These are phyloP conservation scores for Stagonosporopsis cucurbitacearum DNA, from an alignment of 2,329 filamentous ascomycete species.

Conservation along the genomic window DNA sequence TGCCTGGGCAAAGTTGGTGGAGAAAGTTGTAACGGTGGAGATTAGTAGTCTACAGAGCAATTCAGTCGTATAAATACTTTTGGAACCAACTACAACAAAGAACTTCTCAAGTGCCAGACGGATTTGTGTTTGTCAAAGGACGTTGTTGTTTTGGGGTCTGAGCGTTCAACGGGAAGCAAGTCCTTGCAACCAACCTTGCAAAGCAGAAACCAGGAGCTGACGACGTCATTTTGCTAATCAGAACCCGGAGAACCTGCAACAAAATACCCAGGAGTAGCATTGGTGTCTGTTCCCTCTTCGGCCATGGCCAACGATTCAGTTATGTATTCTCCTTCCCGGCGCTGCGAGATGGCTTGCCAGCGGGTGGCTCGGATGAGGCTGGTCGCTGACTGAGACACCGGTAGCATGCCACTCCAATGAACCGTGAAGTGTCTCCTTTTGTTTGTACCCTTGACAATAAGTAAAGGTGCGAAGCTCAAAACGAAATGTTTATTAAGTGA, in stretches of 20 bases:
- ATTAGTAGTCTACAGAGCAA: background rate
- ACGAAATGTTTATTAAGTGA: background rate
- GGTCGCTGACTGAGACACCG: background rate
- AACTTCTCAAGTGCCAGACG: background rate
- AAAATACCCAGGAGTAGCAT: background rate
- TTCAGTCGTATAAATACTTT: too few relatives aligned
- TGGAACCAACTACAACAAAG: background rate
- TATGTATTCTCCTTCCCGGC: background rate
- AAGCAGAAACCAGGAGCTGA: conserved; percentile 12
- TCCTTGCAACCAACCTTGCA: conserved; percentile 6
- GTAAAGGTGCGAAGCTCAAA: background rate
- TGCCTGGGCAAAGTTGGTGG: background rate
- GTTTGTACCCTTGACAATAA: background rate
- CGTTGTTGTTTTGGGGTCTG: background rate
- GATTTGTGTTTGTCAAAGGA: background rate
- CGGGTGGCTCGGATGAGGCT: background rate
- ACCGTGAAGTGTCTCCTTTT: background rate
- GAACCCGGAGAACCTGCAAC: background rate
- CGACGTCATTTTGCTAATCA: conserved; percentile 23
- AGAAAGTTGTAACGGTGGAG: background rate
- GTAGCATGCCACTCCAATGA: background rate
- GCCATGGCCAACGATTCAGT: background rate
- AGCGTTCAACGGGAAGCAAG: conserved; percentile 4
- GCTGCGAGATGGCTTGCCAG: background rate
- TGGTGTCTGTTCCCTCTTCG: background rate